Conservation (phyloP, 768 basidiomycete species). For the Macrolepiota albuminosa region DNA sequence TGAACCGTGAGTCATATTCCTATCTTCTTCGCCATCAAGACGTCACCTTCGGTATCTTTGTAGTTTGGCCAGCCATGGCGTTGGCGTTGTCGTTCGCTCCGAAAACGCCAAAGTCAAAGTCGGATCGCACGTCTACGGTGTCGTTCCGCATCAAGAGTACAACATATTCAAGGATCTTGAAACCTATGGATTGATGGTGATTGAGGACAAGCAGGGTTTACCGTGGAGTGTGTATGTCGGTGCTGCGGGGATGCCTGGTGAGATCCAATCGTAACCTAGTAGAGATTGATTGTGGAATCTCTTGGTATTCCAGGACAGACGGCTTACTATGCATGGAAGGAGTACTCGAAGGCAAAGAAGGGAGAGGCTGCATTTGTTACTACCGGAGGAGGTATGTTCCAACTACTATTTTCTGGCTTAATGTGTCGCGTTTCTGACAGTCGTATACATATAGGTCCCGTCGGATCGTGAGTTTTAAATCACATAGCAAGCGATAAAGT, state of each 20-base stretch:
- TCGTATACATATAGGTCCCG: constrained; percentile 25
- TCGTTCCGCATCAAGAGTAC: constrained; percentile 34
- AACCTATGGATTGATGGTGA: constrained; percentile 16
- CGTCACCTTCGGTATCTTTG: not conserved
- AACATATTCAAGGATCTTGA: constrained; percentile 20
- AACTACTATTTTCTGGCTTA: not conserved
- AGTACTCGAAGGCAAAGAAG: constrained; percentile 33
- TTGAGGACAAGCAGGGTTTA: constrained; percentile 38
- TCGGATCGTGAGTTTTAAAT: constrained; percentile 33
- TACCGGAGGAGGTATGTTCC: constrained; percentile 29
- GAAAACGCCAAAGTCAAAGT: constrained; percentile 26
- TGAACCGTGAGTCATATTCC: constrained; percentile 26
- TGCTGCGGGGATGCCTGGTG: constrained; percentile 51
- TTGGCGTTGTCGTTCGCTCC: constrained; percentile 42
- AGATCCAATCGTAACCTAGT: constrained; percentile 7
- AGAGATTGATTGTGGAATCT: not conserved
- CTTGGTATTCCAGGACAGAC: constrained; percentile 26
- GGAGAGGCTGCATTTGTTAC: constrained; percentile 39
- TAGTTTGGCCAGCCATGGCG: constrained; percentile 29
- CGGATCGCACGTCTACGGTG: constrained; percentile 39
- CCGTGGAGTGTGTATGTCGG: constrained; percentile 49
- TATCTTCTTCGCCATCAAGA: not conserved
- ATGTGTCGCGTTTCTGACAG: not conserved
- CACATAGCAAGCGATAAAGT: not conserved
- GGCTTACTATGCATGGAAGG: constrained; percentile 36